Evolutionary conservation across 1,139 yeast species (phyloP).

Genomic region (Zygoascus hellenicus): DNA sequence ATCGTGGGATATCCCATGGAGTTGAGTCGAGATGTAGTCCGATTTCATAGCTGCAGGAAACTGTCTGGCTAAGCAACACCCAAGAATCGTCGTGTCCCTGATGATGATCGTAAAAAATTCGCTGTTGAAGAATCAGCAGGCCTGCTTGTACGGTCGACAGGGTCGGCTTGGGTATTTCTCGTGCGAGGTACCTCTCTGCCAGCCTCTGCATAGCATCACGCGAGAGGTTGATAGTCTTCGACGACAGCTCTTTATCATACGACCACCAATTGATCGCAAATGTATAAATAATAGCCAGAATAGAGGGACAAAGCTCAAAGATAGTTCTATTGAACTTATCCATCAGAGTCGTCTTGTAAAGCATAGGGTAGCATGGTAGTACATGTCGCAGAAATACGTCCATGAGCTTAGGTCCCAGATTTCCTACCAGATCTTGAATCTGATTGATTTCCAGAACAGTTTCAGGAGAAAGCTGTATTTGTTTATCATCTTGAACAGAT

Average conservation of each 20-base stretch:
- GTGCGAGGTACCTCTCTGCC: constrained; percentile 17
- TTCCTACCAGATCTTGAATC: constrained; percentile 22
- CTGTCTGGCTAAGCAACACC: constrained; percentile 23
- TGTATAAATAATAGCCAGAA: constrained; percentile 23
- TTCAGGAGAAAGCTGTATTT: constrained; percentile 19
- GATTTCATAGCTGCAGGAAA: constrained; percentile 24
- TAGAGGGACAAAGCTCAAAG: constrained; percentile 24
- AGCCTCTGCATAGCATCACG: constrained; percentile 19
- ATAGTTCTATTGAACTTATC: constrained; percentile 23
- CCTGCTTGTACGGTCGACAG: constrained; percentile 27
- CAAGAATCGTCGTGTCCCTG: constrained; percentile 22
- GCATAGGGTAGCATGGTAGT: constrained; percentile 23
- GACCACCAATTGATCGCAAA: constrained; percentile 26
- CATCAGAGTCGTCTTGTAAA: constrained; percentile 24
- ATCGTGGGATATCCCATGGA: constrained; percentile 23
- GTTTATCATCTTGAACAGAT: constrained; percentile 14
- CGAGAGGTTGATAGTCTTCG: constrained; percentile 17
- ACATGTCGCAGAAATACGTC: constrained; percentile 21
- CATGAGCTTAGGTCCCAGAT: constrained; percentile 21
- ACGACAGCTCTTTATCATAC: constrained; percentile 22
- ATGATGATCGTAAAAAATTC: constrained; percentile 20
- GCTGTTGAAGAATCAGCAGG: constrained; percentile 23
- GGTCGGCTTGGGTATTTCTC: constrained; percentile 24
- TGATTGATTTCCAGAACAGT: constrained; percentile 21
- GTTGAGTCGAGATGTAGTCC: constrained; percentile 25